Conservation (phyloP, 208 protist species). For the Wallacemonas sp. region DNA sequence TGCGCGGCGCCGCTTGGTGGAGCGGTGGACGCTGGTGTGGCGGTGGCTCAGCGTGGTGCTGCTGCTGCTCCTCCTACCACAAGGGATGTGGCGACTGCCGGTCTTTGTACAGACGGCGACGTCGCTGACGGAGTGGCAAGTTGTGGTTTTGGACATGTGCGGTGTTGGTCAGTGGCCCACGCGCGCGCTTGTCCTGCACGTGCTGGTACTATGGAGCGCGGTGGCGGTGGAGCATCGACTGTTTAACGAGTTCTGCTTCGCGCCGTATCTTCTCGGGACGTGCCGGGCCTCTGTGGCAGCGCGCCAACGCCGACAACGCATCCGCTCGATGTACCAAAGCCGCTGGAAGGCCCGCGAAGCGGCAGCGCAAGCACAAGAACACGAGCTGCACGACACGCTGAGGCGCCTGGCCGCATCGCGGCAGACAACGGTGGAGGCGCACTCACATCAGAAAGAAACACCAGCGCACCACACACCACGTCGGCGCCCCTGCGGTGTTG, state of each 20-base stretch:
- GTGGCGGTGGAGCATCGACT: constrained; percentile 22
- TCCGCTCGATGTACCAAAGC: constrained; percentile 14
- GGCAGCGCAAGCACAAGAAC: constrained; percentile 13
- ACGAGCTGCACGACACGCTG: constrained; percentile 19
- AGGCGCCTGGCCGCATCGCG: constrained; percentile 16
- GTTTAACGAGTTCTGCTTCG: constrained; percentile 35
- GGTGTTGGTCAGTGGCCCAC: constrained; percentile 20
- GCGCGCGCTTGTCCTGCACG: constrained; percentile 7
- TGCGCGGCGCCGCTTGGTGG: constrained; percentile 15
- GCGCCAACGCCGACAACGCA: constrained; percentile 5
- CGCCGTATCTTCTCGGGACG: constrained; percentile 19
- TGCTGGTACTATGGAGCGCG: constrained; percentile 17
- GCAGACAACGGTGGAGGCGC: not conserved
- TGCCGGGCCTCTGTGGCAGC: constrained; percentile 14
- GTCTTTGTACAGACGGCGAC: not conserved
- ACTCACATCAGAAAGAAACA: too few relatives aligned
- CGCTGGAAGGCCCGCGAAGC: not conserved
- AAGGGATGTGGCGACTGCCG: constrained; percentile 18
- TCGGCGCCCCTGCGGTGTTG: not conserved
- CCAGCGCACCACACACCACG: not conserved
- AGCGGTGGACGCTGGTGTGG: constrained; percentile 24
- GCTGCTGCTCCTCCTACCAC: constrained; percentile 17
- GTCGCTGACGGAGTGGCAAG: not conserved
- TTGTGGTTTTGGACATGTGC: not conserved
- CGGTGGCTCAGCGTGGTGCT: constrained; percentile 15